Percentiles rank a stretch among this genome's conserved stretches.
phyloP scores from a whole-genome alignment of 1,284 basidiomycete species.

The Austropuccinia psidii region DNA sequence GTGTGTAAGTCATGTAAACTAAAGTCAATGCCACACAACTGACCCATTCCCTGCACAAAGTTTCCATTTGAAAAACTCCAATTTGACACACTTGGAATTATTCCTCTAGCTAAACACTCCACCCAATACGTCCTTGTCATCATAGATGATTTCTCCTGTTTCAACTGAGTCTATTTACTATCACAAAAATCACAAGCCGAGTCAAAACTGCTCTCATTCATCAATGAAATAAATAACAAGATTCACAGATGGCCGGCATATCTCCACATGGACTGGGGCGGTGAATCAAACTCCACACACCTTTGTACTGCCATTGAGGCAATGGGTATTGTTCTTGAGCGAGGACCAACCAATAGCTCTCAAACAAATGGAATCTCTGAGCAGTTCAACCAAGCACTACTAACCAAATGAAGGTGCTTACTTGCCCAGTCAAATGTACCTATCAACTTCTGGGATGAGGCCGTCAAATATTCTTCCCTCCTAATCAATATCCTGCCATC shows the following conservation, averaged over 20 bases:
- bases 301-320: background rate
- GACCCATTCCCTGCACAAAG: background rate
- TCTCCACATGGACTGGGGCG: background rate
- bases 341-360: background rate
- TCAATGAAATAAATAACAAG: background rate
- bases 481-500: background rate
- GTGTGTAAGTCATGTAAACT: background rate
- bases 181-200: background rate
- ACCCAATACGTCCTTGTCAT: background rate
- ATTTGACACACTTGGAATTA: background rate
- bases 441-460: conserved; percentile 9
- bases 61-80: background rate
- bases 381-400: background rate
- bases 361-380: background rate
- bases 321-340: background rate
- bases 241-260: background rate
- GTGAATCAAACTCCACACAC: background rate
- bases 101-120: background rate
- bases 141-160: conserved; percentile 5
- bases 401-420: background rate
- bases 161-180: conserved; percentile 3
- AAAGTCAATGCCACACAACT: background rate
- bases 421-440: background rate
- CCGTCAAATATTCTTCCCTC: background rate
- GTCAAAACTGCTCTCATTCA: background rate